A percentile compares a stretch with the other conserved stretches of the same genome.
phyloP scores from a whole-genome alignment of 495 filamentous ascomycete genomes.

The Tuber melanosporum region DNA sequence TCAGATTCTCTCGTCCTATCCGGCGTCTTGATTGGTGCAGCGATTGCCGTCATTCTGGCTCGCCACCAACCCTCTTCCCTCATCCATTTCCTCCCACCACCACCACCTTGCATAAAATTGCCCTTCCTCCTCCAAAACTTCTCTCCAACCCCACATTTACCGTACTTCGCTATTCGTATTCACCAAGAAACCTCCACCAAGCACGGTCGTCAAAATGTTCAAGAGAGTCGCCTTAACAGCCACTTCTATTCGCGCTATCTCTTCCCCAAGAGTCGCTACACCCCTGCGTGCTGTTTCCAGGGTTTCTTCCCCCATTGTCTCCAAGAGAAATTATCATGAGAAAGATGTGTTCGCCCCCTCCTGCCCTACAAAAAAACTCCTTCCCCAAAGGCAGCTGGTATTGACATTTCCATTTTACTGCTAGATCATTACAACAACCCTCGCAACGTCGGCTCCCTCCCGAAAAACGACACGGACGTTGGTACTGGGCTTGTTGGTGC shows the following conservation, averaged over 20 bases:
- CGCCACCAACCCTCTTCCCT: constrained; percentile 25
- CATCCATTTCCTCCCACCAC: constrained; percentile 8
- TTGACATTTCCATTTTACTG: constrained; percentile 43
- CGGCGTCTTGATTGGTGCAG: neutral
- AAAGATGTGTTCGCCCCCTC: constrained; percentile 34
- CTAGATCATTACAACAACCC: constrained; percentile 92
- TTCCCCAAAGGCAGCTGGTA: constrained; percentile 22
- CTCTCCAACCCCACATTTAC: constrained; percentile 2
- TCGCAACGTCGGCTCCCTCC: constrained; percentile 88
- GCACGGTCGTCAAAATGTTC: constrained; percentile 20
- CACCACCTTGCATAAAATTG: constrained; percentile 28
- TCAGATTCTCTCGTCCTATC: neutral
- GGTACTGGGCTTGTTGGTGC: constrained; percentile 95
- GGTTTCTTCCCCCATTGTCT: constrained; percentile 16
- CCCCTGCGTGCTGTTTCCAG: constrained; percentile 12
- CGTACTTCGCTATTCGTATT: constrained; percentile 4
- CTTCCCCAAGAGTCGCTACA: constrained; percentile 6
- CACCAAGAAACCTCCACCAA: constrained; percentile 2
- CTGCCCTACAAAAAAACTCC: neutral
- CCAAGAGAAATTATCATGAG: constrained; percentile 33
- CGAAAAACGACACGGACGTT: constrained; percentile 78
- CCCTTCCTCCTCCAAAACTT: constrained; percentile 14
- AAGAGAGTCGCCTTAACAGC: constrained; percentile 20
- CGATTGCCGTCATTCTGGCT: constrained; percentile 31
- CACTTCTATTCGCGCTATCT: constrained; percentile 23